Evolutionary conservation across 164 flowering plant genomes (phyloP).

Genomic region (Amborella trichopoda): DNA sequence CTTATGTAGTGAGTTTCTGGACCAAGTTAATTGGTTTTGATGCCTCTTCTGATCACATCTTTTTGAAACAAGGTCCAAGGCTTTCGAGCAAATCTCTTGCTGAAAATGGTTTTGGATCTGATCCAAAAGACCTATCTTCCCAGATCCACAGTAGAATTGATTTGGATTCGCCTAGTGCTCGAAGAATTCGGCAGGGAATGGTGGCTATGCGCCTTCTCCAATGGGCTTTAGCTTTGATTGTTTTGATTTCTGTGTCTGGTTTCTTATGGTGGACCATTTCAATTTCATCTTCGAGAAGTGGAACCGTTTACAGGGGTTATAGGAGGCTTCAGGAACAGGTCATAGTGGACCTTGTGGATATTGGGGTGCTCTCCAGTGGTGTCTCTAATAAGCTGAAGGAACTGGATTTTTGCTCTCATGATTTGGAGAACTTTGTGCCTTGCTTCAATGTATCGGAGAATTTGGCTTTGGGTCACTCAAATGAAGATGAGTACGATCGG

Average conservation of each 20-base stretch:
- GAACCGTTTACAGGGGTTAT: conserved; percentile 42
- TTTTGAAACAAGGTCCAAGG: too few relatives aligned
- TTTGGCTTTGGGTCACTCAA: conserved; percentile 32
- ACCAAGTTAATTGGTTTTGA: too few relatives aligned
- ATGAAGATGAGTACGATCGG: conserved; percentile 39
- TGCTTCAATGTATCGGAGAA: conserved; percentile 71
- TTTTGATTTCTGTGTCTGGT: conserved; percentile 64
- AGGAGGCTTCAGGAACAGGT: conserved; percentile 76
- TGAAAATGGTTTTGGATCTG: conserved; percentile 57
- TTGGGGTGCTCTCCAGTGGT: conserved; percentile 72
- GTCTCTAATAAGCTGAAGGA: conserved; percentile 55
- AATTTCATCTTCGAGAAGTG: conserved; percentile 52
- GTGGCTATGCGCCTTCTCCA: conserved; percentile 37
- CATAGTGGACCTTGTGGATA: conserved; percentile 64
- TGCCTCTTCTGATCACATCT: too few relatives aligned
- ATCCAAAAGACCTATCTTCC: conserved; percentile 15
- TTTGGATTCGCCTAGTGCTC: too few relatives aligned
- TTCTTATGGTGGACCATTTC: conserved; percentile 91
- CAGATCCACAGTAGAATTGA: too few relatives aligned
- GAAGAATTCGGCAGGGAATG: too few relatives aligned
- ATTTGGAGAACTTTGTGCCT: conserved; percentile 65
- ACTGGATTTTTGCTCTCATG: conserved; percentile 54
- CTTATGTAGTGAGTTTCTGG: too few relatives aligned
- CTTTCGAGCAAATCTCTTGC: too few relatives aligned
- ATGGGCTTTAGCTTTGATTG: conserved; percentile 47